A percentile compares a stretch with the other conserved stretches of the same genome.
phyloP scores from a whole-genome alignment of 495 filamentous ascomycete genomes.

The Tetracladium setigerum region DNA sequence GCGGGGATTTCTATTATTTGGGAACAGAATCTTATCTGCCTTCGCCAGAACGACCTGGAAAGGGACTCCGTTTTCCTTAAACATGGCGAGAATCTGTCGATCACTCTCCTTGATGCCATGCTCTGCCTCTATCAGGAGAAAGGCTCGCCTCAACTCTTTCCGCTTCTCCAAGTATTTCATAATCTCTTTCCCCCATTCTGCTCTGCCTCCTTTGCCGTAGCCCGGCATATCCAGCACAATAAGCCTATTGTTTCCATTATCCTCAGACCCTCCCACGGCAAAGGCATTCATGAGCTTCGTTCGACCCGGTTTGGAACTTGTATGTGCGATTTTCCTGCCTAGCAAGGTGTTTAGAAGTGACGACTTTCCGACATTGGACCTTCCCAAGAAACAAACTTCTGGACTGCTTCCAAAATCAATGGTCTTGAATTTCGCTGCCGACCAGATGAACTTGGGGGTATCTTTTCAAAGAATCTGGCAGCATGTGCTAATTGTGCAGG shows the following conservation, averaged over 20 bases:
- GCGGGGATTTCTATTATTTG: slow-evolving; percentile 8
- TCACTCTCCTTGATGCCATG: slow-evolving; percentile 78
- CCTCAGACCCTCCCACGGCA: slow-evolving; percentile 45
- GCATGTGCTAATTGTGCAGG: slow-evolving; percentile 45
- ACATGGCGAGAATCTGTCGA: slow-evolving; percentile 51
- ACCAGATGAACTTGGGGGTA: slow-evolving; percentile 61
- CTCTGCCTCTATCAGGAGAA: slow-evolving; percentile 72
- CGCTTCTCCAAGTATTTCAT: slow-evolving; percentile 71
- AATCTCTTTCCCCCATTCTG: slow-evolving; percentile 80
- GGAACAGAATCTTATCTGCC: slow-evolving; percentile 51
- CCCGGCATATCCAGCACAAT: slow-evolving; percentile 87
- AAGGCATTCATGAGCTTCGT: slow-evolving; percentile 84
- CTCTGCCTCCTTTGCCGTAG: slow-evolving; percentile 70
- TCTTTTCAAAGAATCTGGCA: slow-evolving; percentile 53
- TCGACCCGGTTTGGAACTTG: slow-evolving; percentile 63
- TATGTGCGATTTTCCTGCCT: slow-evolving; percentile 50
- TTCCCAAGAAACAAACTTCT: slow-evolving; percentile 57
- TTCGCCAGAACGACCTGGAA: slow-evolving; percentile 83
- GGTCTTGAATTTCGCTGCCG: slow-evolving; percentile 62
- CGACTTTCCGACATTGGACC: slow-evolving; percentile 90
- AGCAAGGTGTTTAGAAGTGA: slow-evolving; percentile 80
- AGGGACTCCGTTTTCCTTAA: slow-evolving; percentile 54
- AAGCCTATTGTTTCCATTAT: slow-evolving; percentile 48
- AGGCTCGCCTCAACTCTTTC: slow-evolving; percentile 70
- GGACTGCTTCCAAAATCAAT: slow-evolving; percentile 49